Evolutionary conservation across 345 rosid species (phyloP), one percentile per base, ranked within the genome.

Genomic region (Capsella bursapastoris): DNA sequence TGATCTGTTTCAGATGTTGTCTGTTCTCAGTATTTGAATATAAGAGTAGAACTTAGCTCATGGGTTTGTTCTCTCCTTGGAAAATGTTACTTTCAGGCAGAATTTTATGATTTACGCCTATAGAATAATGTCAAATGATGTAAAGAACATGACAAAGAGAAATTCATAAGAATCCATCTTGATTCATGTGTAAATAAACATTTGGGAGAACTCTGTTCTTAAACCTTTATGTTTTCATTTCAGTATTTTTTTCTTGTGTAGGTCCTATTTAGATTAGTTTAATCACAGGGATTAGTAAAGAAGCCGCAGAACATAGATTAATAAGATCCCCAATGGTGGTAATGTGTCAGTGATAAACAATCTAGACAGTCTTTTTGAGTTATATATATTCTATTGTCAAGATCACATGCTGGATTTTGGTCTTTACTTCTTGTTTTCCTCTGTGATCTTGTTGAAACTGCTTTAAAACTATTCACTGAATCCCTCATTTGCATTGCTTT

Each of bases 331-430:
- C 4, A 58, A 18, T 5, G 47, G 12, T 66, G 50, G 72, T 57
- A 38, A 57, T 66, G 53, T 67, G 45, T 67, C 62, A 49, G 37
- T 67, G 31, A 31, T 13, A 56, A 51, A 58, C 58, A 66, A 57
- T 37, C 8, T 60, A 29, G 14, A 72, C 64, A 8, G n/a, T 31
- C 16, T 50, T 15, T 56, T 73, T 78, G 25, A 77, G 74, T 79
- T 76, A 79, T 62, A 72, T 71, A 78, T 43, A 84, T 83, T 80
- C 66, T 82, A 85, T 83, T 86, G 47, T 76, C 76, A 56, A 60
- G 71, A 74, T 83, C 88, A 89, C 94, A 85, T 86, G 92, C 73
- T 75, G 44, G 66, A 77, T 63, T 82, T 66, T 85, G 57, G n/a
- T 67, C 76, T 78, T 71, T 73, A 56, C 57, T 38, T 64, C 70